Evolutionary conservation across 805 yeast genomes (phyloP).

Genomic region (Metahyphopichia silvanorum): DNA sequence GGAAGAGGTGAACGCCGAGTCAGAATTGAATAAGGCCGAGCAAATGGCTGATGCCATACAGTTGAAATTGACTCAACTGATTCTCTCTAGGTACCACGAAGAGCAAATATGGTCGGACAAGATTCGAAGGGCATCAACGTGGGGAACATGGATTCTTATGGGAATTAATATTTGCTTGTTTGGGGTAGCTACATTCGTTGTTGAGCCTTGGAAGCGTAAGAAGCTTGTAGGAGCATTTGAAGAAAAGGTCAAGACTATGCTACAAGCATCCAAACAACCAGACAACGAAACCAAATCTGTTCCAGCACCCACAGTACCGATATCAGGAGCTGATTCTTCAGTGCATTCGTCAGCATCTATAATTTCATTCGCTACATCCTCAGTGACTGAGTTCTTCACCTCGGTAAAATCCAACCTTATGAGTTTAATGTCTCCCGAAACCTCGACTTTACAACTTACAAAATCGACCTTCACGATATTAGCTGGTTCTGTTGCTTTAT

Average conservation of each 20-base stretch:
- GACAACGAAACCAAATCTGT: no score
- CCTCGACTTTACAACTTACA: no score
- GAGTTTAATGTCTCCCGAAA: no score
- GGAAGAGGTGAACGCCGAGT: constrained; percentile 50
- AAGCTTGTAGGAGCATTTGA: constrained; percentile 82
- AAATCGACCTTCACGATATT: no score
- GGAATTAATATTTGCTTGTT: constrained; percentile 79
- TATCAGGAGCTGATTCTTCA: no score
- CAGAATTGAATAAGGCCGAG: constrained; percentile 53
- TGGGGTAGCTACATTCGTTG: constrained; percentile 73
- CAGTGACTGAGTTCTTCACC: no score
- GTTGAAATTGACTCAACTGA: constrained; percentile 66
- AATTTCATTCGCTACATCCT: no score
- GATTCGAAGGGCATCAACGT: constrained; percentile 88
- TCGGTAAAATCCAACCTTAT: no score
- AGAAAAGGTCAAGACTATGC: constrained; percentile 70
- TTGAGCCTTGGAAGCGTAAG: constrained; percentile 93
- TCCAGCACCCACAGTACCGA: no score
- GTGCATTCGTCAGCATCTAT: no score
- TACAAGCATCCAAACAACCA: no score
- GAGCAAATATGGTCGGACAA: constrained; percentile 99
- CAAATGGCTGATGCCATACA: constrained; percentile 64
- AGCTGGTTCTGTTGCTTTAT: no score
- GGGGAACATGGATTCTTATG: constrained; percentile 94
- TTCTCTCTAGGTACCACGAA: constrained; percentile 87